Evolutionary conservation across 768 basidiomycete species (phyloP).

Genomic region (Phaeolepiota aurea): DNA sequence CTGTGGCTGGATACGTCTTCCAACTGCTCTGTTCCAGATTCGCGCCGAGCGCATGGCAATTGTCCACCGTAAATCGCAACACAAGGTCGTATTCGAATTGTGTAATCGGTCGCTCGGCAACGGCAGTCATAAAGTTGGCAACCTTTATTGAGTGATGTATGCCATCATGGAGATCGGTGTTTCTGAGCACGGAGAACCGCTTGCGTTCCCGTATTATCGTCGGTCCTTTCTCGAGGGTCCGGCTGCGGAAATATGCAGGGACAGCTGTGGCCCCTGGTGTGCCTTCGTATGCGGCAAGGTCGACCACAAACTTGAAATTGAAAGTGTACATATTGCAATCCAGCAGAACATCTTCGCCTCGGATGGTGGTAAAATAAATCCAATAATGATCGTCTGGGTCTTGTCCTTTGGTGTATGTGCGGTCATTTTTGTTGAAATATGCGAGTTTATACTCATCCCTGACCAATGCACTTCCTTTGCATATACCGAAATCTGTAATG

Average conservation of each 20-base stretch:
- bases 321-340: slow-evolving; percentile 35
- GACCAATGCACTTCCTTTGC: slow-evolving; percentile 23
- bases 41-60: slow-evolving; percentile 5
- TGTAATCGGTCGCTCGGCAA: slow-evolving; percentile 15
- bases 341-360: slow-evolving; percentile 30
- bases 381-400: slow-evolving; percentile 40
- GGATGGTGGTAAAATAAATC: slow-evolving; percentile 37
- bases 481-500: slow-evolving; percentile 40
- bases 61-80: slow-evolving; percentile 6
- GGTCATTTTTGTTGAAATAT: slow-evolving; percentile 18
- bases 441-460: slow-evolving; percentile 24
- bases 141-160: slow-evolving; percentile 9
- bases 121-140: slow-evolving; percentile 18
- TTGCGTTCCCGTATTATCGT: slow-evolving; percentile 7
- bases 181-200: slow-evolving; percentile 21
- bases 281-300: background rate
- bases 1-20: slow-evolving; percentile 14
- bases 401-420: slow-evolving; percentile 22
- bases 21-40: slow-evolving; percentile 10
- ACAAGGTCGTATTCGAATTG: slow-evolving; percentile 15
- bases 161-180: slow-evolving; percentile 13
- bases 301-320: slow-evolving; percentile 20
- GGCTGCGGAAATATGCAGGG: too few species aligned
- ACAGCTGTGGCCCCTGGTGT: too few species aligned
- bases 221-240: slow-evolving; percentile 8